Conservation (phyloP, 768 basidiomycete species). For the Mycena rosella region DNA sequence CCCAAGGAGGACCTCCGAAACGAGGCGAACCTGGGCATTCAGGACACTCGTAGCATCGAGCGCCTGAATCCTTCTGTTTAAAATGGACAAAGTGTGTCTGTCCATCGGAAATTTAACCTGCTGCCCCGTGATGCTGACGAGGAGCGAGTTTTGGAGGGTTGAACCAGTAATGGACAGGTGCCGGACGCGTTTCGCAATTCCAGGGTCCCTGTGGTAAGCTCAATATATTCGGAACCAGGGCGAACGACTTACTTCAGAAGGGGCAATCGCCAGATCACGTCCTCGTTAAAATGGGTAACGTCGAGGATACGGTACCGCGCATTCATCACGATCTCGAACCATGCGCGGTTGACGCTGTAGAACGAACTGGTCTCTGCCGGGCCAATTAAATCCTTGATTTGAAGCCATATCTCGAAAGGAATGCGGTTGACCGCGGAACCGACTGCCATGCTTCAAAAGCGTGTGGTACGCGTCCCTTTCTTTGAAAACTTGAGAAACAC, state of each 20-base stretch:
- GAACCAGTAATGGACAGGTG: constrained; percentile 14
- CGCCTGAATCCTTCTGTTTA: constrained; percentile 15
- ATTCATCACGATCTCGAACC: constrained; percentile 34
- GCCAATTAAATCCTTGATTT: constrained; percentile 25
- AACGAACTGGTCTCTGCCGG: constrained; percentile 2
- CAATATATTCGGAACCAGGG: not conserved
- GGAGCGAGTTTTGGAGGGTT: constrained; percentile 15
- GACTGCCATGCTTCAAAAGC: not conserved
- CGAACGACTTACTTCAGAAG: constrained; percentile 7
- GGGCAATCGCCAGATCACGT: constrained; percentile 13
- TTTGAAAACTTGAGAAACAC: too few relatives aligned
- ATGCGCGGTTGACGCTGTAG: constrained; percentile 33
- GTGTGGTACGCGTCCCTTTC: too few relatives aligned
- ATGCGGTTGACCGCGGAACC: constrained; percentile 17
- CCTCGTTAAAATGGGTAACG: constrained; percentile 4
- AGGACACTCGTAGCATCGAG: constrained; percentile 1
- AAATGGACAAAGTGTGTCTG: constrained; percentile 10
- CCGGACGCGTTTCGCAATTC: constrained; percentile 22
- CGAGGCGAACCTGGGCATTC: constrained; percentile 15
- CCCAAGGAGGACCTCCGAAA: constrained; percentile 14
- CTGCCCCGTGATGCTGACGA: constrained; percentile 7
- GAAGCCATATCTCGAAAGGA: constrained; percentile 37
- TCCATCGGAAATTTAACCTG: constrained; percentile 22
- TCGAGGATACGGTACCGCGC: constrained; percentile 31
- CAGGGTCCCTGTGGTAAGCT: constrained; percentile 21